Evolutionary conservation across 108 stramenopile species (phyloP).

Genomic region (Skeletonema potamos): DNA sequence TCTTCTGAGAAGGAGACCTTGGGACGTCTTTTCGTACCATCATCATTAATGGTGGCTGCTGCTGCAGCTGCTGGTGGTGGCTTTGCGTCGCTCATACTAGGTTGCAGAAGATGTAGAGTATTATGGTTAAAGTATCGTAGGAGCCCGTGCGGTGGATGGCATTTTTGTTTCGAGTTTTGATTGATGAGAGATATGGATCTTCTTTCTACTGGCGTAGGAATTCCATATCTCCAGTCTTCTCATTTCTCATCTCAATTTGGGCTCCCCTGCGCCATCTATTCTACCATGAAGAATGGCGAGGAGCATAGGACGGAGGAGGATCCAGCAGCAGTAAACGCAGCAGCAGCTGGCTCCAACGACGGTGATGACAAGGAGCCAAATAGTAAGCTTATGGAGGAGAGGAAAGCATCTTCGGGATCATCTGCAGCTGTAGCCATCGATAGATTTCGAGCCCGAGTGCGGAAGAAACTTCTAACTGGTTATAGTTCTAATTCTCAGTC

Average conservation of each 20-base stretch:
- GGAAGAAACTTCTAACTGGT: not conserved
- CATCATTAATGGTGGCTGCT: not conserved
- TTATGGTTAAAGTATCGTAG: too few species aligned
- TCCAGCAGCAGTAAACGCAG: not conserved
- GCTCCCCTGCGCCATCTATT: too few species aligned
- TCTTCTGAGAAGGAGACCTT: conserved; percentile 22
- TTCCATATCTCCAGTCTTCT: too few species aligned
- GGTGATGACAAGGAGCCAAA: not conserved
- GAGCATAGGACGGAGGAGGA: too few species aligned
- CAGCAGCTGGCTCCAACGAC: not conserved
- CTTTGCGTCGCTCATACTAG: not conserved
- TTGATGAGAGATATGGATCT: too few species aligned
- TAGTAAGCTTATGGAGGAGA: too few species aligned
- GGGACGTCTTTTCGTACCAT: not conserved
- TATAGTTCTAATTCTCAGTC: not conserved
- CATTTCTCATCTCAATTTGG: too few species aligned
- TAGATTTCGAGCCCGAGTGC: not conserved
- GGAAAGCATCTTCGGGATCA: not conserved
- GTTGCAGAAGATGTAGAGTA: too few species aligned
- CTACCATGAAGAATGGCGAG: too few species aligned
- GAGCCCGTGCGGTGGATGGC: too few species aligned
- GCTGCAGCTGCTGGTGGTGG: not conserved
- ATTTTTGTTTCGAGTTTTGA: too few species aligned
- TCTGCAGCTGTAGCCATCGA: not conserved
- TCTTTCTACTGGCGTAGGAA: too few species aligned